phyloP scores from a whole-genome alignment of 1,284 basidiomycete species.

The Malassezia equina region DNA sequence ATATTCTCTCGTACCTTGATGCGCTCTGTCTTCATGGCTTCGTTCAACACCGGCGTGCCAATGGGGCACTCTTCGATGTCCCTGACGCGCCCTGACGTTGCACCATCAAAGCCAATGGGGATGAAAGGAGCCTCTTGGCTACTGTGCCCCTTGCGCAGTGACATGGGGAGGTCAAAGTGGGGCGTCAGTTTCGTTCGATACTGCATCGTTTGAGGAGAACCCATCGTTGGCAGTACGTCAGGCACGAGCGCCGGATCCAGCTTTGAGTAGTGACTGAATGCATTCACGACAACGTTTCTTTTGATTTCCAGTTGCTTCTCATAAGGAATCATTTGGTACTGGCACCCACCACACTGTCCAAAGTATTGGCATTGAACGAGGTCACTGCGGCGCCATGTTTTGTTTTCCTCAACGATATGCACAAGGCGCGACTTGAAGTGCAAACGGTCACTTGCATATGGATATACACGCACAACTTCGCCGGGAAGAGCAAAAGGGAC shows the following conservation, averaged over 20 bases:
- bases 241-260: constrained; percentile 59
- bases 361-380: constrained; percentile 45
- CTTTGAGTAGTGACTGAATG: constrained; percentile 55
- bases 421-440: constrained; percentile 33
- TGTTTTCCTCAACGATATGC: constrained; percentile 19
- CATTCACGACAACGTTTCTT: constrained; percentile 69
- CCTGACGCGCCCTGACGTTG: constrained; percentile 65
- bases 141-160: constrained; percentile 20
- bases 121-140: constrained; percentile 55
- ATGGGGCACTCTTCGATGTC: constrained; percentile 98
- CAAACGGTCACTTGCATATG: constrained; percentile 32
- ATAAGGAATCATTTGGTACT: constrained; percentile 60
- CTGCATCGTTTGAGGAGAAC: constrained; percentile 74
- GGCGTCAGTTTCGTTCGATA: constrained; percentile 97
- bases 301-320: constrained; percentile 76
- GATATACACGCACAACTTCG: constrained; percentile 29
- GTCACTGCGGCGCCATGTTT: constrained; percentile 17
- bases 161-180: constrained; percentile 76
- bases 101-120: constrained; percentile 78
- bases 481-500: constrained; percentile 37
- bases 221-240: constrained; percentile 63
- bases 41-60: constrained; percentile 70
- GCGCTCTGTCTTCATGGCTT: constrained; percentile 58
- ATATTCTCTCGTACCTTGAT: constrained; percentile 67
- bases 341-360: constrained; percentile 43